Evolutionary conservation across 225 moss, liverwort and hornwort genomes (phyloP).

Genomic region (Sphagnum tenellum): DNA sequence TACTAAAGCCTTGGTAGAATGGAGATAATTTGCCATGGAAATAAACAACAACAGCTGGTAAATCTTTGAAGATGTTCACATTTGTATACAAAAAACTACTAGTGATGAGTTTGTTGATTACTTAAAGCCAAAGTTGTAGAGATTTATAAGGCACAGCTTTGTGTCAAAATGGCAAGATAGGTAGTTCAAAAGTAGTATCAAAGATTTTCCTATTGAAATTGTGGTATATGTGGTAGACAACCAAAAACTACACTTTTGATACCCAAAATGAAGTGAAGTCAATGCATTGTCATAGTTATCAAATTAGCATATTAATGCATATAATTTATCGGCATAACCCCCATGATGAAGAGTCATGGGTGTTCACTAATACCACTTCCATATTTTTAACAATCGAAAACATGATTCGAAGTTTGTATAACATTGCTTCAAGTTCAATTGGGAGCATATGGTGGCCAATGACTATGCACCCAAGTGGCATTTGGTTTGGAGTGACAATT

Average conservation of each 20-base stretch:
- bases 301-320: background rate
- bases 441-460: background rate
- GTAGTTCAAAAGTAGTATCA: background rate
- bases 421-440: background rate
- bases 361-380: background rate
- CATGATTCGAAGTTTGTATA: background rate
- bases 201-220: too few species aligned
- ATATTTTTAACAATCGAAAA: background rate
- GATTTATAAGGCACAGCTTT: background rate
- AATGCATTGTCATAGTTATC: slow-evolving; percentile 1
- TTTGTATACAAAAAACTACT: background rate
- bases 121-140: slow-evolving; percentile 5
- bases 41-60: background rate
- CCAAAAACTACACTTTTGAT: background rate
- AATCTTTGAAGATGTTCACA: background rate
- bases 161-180: background rate
- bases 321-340: background rate
- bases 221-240: background rate
- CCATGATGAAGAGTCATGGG: background rate
- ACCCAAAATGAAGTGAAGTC: background rate
- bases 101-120: background rate
- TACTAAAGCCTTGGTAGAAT: background rate
- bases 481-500: background rate
- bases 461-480: slow-evolving; percentile 1
- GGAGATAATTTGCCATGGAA: slow-evolving; percentile 2